Percentiles rank a stretch among this genome's conserved stretches.
phyloP scores from a whole-genome alignment of 2,329 filamentous ascomycete genomes.

The Xylariales sp. region DNA sequence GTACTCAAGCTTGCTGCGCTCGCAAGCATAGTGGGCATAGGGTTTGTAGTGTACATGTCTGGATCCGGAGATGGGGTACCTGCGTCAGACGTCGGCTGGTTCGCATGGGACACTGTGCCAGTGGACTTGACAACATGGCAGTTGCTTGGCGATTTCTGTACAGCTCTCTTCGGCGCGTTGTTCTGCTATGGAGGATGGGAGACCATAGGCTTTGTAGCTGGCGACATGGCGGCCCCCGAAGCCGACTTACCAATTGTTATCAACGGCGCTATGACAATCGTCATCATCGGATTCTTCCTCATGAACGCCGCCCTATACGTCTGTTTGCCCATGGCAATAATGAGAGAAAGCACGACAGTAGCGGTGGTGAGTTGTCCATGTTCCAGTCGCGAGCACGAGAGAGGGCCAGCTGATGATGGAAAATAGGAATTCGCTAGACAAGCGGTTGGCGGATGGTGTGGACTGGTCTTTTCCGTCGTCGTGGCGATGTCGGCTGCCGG shows the following conservation, averaged over 20 bases:
- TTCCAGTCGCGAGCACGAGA: no score
- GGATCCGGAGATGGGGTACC: slow-evolving; percentile 32
- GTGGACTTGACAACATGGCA: slow-evolving; percentile 26
- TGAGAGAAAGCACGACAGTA: slow-evolving; percentile 35
- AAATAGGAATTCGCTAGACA: slow-evolving; percentile 1
- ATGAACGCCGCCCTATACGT: slow-evolving; percentile 39
- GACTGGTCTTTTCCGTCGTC: slow-evolving; percentile 33
- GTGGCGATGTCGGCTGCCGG: slow-evolving; percentile 37
- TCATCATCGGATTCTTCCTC: slow-evolving; percentile 35
- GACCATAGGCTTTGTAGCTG: slow-evolving; percentile 25
- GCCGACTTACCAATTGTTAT: slow-evolving; percentile 29
- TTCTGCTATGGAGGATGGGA: slow-evolving; percentile 42
- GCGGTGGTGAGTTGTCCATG: slow-evolving; percentile 34
- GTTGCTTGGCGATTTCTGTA: slow-evolving; percentile 33
- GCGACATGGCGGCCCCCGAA: slow-evolving; percentile 22
- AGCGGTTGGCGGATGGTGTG: slow-evolving; percentile 22
- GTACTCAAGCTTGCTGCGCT: slow-evolving; percentile 26
- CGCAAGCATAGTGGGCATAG: slow-evolving; percentile 19
- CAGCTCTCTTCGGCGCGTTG: slow-evolving; percentile 36
- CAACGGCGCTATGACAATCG: slow-evolving; percentile 35
- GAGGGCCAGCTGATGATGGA: slow-evolving; percentile 25
- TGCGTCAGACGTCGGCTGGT: slow-evolving; percentile 28
- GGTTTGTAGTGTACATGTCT: slow-evolving; percentile 19
- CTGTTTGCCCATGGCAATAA: slow-evolving; percentile 33
- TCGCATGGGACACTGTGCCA: slow-evolving; percentile 13